A percentile compares a stretch with the other conserved stretches of the same genome.
phyloP scores from a whole-genome alignment of 129 eudicot species.

The Lactuca saligna region DNA sequence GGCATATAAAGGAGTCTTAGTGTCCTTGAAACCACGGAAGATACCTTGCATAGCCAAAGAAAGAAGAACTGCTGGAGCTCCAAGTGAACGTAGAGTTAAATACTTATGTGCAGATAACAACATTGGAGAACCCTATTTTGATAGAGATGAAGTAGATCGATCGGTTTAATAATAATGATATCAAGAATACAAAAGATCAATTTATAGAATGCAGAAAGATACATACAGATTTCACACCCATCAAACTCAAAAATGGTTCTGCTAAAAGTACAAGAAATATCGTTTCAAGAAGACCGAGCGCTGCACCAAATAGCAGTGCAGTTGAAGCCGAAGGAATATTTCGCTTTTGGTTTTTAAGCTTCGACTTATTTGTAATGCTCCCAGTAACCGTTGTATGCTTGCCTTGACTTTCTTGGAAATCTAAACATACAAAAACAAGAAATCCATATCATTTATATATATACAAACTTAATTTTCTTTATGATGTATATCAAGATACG shows the following conservation, averaged over 20 bases:
- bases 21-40: slow-evolving; percentile 92
- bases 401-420: slow-evolving; percentile 20
- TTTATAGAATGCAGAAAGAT: neutral
- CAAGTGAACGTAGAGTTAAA: slow-evolving; percentile 69
- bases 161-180: neutral
- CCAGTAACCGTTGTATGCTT: slow-evolving; percentile 17
- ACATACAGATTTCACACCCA: slow-evolving; percentile 77
- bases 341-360: slow-evolving; percentile 35
- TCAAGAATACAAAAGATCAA: neutral
- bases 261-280: slow-evolving; percentile 55
- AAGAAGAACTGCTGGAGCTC: slow-evolving; percentile 93
- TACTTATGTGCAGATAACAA: slow-evolving; percentile 61
- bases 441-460: neutral
- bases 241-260: slow-evolving; percentile 51
- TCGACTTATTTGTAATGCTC: slow-evolving; percentile 8
- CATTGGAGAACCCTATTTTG: slow-evolving; percentile 67
- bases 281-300: slow-evolving; percentile 73
- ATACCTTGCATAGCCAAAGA: slow-evolving; percentile 98
- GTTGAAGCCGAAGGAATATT: slow-evolving; percentile 84
- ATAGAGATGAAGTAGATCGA: neutral
- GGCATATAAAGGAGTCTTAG: slow-evolving; percentile 87
- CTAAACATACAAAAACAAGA: slow-evolving; percentile 15
- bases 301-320: slow-evolving; percentile 58
- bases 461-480: neutral
- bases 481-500: neutral